A percentile compares a stretch with the other conserved stretches of the same genome.
phyloP scores from a whole-genome alignment of 2,329 filamentous ascomycete species.

The Colletotrichum sp. region DNA sequence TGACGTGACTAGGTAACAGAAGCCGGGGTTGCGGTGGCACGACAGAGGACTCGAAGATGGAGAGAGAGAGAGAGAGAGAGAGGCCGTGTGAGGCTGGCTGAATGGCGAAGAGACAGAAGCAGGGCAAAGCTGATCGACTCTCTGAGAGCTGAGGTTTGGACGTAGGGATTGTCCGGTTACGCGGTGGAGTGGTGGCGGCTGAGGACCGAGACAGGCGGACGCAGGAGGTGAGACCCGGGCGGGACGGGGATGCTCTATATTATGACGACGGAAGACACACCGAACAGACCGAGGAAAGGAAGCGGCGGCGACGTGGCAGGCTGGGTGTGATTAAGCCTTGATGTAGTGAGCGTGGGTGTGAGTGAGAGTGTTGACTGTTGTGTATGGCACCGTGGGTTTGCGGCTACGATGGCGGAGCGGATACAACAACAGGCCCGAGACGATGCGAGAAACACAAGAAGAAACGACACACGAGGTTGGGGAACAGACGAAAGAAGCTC shows the following conservation, averaged over 20 bases:
- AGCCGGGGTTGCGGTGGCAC: not conserved
- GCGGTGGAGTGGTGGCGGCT: conserved; percentile 9
- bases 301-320: not conserved
- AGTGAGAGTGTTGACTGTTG: not conserved
- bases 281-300: conserved; percentile 7
- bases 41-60: not conserved
- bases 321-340: not conserved
- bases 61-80: not conserved
- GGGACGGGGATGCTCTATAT: not conserved
- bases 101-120: not conserved
- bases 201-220: conserved; percentile 11
- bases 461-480: conserved; percentile 6
- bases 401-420: not conserved
- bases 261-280: conserved; percentile 4
- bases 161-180: not conserved
- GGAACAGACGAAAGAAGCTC: conserved; percentile 7
- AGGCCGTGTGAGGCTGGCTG: not conserved
- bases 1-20: not conserved
- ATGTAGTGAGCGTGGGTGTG: not conserved
- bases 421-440: not conserved
- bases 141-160: not conserved
- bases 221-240: not conserved
- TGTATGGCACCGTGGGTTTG: not conserved
- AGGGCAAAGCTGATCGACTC: not conserved
- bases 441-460: conserved; percentile 11